Base-by-base conservation (phyloP, 306 rosid species). In the Fragaria vesca region DNA sequence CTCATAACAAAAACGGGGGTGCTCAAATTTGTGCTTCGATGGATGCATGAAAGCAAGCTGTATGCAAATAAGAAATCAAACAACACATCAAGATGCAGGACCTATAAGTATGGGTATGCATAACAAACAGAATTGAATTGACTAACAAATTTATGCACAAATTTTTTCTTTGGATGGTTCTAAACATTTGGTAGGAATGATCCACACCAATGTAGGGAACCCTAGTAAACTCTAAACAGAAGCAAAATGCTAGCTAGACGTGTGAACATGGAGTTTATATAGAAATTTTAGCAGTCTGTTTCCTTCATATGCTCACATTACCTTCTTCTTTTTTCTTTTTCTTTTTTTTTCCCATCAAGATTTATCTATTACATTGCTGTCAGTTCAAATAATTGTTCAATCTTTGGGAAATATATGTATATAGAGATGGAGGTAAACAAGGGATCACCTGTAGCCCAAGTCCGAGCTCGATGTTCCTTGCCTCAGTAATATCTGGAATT, bases 11-110 rank as follows among this genome's bases (percentile, higher is more conserved):
- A 95, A 91, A 55, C 97, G 97, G 66, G 98, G 98, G 75, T 95
- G 99, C 85, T 95, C 97, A 79, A 93, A 93, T 78, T 95, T 95
- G 87, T 85, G 75, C 85, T 89, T 95, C 9, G 99, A 95, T 24
- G 98, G 99, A 87, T 95, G 99, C 90, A 93, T 68, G 84, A 91
- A 90, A 76, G 91, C 89, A 62, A 95, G 97, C 94, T 95, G 96
- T 81, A 84, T 50, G 69, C n/a, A 74, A 79, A 81, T 54, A 68
- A 72, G 69, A 69, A 47, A 73, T 46, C 54, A 85, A 83, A 58
- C 8, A 26, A 50, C 24, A 72, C 77, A 76, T 76, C 78, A 85
- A 75, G 34, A 61, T 75, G 45, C 78, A 18, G 46, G 32, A 24
- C 46, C 78, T 5, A 48, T 52, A 68, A 16, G 3, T 66, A 77